Evolutionary conservation across 805 yeast species (phyloP).

Genomic region (Yamadazyma nakazawae): DNA sequence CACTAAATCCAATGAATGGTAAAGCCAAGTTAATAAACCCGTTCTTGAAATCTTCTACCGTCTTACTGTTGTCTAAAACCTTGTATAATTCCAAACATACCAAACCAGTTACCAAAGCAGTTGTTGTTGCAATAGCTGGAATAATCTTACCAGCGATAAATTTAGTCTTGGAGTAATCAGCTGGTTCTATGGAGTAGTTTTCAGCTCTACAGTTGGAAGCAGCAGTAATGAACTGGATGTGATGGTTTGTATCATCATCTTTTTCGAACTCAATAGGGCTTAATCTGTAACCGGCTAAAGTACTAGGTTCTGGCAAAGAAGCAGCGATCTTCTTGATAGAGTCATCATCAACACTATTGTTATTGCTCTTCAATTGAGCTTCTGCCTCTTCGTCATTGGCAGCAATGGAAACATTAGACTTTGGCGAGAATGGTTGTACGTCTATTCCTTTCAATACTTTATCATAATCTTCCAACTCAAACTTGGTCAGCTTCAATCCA

Average conservation of each 20-base stretch:
- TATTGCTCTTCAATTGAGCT: constrained; percentile 54
- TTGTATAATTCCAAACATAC: constrained; percentile 90
- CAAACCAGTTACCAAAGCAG: constrained; percentile 95
- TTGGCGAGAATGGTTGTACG: constrained; percentile 63
- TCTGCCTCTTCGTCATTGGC: constrained; percentile 86
- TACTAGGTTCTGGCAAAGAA: constrained; percentile 81
- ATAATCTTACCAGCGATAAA: constrained; percentile 97
- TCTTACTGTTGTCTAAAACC: constrained; percentile 88
- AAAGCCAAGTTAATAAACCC: constrained; percentile 40
- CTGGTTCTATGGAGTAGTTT: constrained; percentile 84
- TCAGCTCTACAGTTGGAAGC: constrained; percentile 95
- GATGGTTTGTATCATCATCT: constrained; percentile 96
- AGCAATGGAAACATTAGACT: constrained; percentile 74
- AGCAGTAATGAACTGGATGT: constrained; percentile 92
- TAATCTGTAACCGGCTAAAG: constrained; percentile 84
- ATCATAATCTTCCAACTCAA: constrained; percentile 49
- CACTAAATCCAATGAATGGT: constrained; percentile 96
- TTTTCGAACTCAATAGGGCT: constrained; percentile 94
- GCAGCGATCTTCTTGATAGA: constrained; percentile 68
- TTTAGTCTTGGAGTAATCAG: constrained; percentile 86
- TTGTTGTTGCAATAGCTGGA: constrained; percentile 98
- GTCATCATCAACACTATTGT: constrained; percentile 51
- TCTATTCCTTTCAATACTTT: constrained; percentile 49
- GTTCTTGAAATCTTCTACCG: constrained; percentile 16
- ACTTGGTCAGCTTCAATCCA: constrained; percentile 74